Conservation (phyloP, 1,284 basidiomycete species). For the Volvariella surrecta region DNA sequence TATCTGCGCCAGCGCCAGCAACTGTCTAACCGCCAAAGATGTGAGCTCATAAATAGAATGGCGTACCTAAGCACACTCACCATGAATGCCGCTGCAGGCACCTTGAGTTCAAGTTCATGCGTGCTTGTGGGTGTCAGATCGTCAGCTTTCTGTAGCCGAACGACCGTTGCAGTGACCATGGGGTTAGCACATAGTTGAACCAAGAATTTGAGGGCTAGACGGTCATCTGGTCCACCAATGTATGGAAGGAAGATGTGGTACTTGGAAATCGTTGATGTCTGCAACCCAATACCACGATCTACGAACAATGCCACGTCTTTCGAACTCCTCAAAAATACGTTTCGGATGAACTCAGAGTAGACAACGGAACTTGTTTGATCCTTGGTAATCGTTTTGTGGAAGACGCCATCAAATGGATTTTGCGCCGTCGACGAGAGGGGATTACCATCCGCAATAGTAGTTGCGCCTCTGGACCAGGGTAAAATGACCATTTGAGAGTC, state of each 20-base stretch:
- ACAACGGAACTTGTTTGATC: constrained; percentile 44
- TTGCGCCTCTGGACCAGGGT: constrained; percentile 57
- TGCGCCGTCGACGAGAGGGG: constrained; percentile 14
- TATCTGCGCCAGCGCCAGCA: constrained; percentile 49
- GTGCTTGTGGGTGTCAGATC: constrained; percentile 23
- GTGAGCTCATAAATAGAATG: not conserved
- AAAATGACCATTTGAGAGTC: constrained; percentile 72
- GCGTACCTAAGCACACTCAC: not conserved
- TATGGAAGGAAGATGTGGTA: constrained; percentile 82
- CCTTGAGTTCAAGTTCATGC: constrained; percentile 18
- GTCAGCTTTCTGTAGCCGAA: constrained; percentile 45
- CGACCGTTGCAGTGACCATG: constrained; percentile 59
- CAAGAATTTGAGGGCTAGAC: constrained; percentile 72
- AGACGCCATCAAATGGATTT: constrained; percentile 56
- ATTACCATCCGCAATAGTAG: constrained; percentile 14
- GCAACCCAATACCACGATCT: constrained; percentile 41
- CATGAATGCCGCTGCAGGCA: constrained; percentile 3
- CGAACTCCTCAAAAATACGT: constrained; percentile 61
- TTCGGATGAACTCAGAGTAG: constrained; percentile 75
- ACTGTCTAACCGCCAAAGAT: constrained; percentile 26
- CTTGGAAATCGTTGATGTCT: constrained; percentile 15
- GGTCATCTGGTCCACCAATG: constrained; percentile 90
- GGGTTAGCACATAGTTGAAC: constrained; percentile 70
- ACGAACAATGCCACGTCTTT: constrained; percentile 78
- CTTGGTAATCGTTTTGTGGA: constrained; percentile 33